Evolutionary conservation across 2,329 filamentous ascomycete genomes (phyloP).

Genomic region (Aureobasidium leucospermi): DNA sequence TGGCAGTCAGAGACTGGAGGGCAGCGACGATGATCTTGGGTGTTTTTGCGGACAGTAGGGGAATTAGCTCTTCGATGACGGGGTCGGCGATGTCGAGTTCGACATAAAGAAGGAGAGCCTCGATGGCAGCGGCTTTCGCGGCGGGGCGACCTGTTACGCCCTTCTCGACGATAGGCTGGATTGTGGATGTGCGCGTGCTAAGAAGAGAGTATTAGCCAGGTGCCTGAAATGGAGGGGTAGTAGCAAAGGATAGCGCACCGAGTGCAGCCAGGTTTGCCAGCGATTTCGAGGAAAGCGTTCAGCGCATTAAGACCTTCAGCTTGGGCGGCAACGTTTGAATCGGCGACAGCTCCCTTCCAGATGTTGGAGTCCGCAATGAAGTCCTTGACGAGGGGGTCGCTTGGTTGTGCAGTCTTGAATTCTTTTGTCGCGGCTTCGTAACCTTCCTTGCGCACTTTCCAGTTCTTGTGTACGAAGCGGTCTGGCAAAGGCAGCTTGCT

Average conservation of each 20-base stretch:
- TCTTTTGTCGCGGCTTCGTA: slow-evolving; percentile 89
- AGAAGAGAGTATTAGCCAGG: slow-evolving; percentile 4
- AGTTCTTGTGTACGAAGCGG: slow-evolving; percentile 83
- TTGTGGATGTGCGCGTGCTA: slow-evolving; percentile 66
- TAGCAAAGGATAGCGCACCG: slow-evolving; percentile 40
- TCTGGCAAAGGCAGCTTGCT: slow-evolving; percentile 70
- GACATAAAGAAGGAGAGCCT: slow-evolving; percentile 80
- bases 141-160: slow-evolving; percentile 82
- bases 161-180: slow-evolving; percentile 81
- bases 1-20: slow-evolving; percentile 67
- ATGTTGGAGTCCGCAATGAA: slow-evolving; percentile 78
- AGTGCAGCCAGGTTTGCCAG: slow-evolving; percentile 68
- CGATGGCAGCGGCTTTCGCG: slow-evolving; percentile 78
- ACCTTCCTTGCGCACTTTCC: slow-evolving; percentile 93
- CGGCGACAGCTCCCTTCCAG: slow-evolving; percentile 87
- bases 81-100: slow-evolving; percentile 82
- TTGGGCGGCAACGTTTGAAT: slow-evolving; percentile 95
- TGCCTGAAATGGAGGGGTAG: not conserved
- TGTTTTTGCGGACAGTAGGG: slow-evolving; percentile 75
- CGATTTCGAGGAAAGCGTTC: slow-evolving; percentile 88
- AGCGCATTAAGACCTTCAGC: slow-evolving; percentile 83
- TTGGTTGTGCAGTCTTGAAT: slow-evolving; percentile 78
- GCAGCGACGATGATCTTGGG: slow-evolving; percentile 79
- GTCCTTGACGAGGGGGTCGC: slow-evolving; percentile 75
- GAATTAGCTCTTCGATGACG: slow-evolving; percentile 83